These are phyloP conservation scores for Grigorovia yakushimaensis DNA, from an alignment of 805 yeast genomes.

Conservation along the genomic window DNA sequence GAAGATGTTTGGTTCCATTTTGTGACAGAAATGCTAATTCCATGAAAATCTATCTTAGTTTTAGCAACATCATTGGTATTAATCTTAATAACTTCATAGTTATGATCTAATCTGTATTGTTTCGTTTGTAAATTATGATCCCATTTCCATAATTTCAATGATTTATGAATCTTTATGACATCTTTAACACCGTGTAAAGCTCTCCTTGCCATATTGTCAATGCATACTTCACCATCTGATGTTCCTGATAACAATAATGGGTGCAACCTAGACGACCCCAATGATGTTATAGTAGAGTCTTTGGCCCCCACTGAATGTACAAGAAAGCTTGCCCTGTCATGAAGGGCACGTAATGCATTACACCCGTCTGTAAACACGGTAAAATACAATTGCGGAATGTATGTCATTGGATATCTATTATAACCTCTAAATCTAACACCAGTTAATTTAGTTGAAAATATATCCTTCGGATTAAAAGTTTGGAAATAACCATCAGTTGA, in stretches of 20 bases:
- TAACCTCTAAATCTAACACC: constrained; percentile 28
- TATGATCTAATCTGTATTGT: constrained; percentile 34
- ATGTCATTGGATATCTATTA: constrained; percentile 21
- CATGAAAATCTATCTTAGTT: constrained; percentile 38
- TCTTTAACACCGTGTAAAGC: constrained; percentile 29
- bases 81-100: constrained; percentile 29
- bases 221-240: constrained; percentile 38
- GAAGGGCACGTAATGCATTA: constrained; percentile 28
- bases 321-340: constrained; percentile 31
- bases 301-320: constrained; percentile 31
- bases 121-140: constrained; percentile 33
- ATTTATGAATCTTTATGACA: constrained; percentile 20
- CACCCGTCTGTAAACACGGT: constrained; percentile 36
- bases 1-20: constrained; percentile 48
- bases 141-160: constrained; percentile 30
- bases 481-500: constrained; percentile 36
- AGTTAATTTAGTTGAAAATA: constrained; percentile 22
- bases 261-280: constrained; percentile 35
- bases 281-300: constrained; percentile 32
- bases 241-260: constrained; percentile 41
- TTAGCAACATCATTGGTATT: constrained; percentile 20
- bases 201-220: constrained; percentile 34
- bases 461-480: constrained; percentile 30
- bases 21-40: constrained; percentile 38
- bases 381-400: constrained; percentile 29